Conservation (phyloP, 2,329 filamentous ascomycete species). For the Cytospora piceae region DNA sequence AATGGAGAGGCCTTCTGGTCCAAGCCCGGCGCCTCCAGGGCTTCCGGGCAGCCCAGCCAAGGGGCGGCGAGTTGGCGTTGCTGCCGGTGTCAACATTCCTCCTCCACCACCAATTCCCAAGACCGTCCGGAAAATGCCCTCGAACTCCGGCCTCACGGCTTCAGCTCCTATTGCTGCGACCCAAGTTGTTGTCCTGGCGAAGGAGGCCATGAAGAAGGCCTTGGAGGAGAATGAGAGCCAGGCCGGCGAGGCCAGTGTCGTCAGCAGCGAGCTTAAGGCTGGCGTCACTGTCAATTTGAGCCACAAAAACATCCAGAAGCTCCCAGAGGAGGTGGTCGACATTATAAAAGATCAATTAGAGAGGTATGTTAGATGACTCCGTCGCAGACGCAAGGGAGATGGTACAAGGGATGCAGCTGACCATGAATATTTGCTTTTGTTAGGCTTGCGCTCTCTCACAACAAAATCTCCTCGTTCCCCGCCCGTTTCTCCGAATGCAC, state of each 20-base stretch:
- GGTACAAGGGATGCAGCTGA: conserved; percentile 31
- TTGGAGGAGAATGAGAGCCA: conserved; percentile 68
- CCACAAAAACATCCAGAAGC: conserved; percentile 70
- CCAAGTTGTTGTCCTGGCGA: conserved; percentile 68
- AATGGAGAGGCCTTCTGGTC: conserved; percentile 35
- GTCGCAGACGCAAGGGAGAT: conserved; percentile 17
- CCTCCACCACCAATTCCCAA: conserved; percentile 51
- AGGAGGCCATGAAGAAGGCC: conserved; percentile 69
- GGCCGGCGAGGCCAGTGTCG: conserved; percentile 61
- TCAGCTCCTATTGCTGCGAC: conserved; percentile 59
- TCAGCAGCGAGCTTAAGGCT: conserved; percentile 65
- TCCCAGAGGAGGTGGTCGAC: conserved; percentile 75
- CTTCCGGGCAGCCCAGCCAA: conserved; percentile 44
- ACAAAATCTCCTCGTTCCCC: conserved; percentile 72
- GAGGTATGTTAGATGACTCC: conserved; percentile 53
- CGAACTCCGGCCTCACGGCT: conserved; percentile 52
- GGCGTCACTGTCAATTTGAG: conserved; percentile 80
- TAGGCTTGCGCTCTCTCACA: conserved; percentile 82
- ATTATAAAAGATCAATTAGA: conserved; percentile 76
- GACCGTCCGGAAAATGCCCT: conserved; percentile 51
- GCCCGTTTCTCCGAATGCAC: conserved; percentile 74
- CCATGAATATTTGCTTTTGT: conserved; percentile 25
- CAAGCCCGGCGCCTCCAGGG: conserved; percentile 34
- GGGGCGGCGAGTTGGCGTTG: conserved; percentile 38
- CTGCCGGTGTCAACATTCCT: conserved; percentile 42